Conservation (phyloP, 305 asterid species). For the Fraxinus sp. region DNA sequence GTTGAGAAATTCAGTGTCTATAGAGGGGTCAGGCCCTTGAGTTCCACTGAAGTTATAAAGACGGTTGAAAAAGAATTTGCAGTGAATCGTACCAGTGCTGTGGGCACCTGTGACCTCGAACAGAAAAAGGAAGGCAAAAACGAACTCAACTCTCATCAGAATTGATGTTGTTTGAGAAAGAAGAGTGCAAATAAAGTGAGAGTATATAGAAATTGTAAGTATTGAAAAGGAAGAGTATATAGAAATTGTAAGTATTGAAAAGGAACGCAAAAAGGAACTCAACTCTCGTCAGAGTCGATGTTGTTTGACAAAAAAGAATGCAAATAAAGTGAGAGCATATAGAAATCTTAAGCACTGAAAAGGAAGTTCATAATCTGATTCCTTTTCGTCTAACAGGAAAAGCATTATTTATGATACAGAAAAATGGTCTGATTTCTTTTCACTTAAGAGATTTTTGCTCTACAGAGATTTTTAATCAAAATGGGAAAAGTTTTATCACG, state of each 20-base stretch:
- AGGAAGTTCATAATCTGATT: neutral
- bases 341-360: neutral
- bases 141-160: neutral
- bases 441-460: neutral
- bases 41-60: slow-evolving; percentile 52
- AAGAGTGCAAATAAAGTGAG: neutral
- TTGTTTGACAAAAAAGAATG: neutral
- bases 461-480: neutral
- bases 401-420: neutral
- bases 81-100: slow-evolving; percentile 76
- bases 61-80: slow-evolving; percentile 54
- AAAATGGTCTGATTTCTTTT: neutral
- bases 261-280: neutral
- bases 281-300: neutral
- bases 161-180: neutral
- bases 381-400: neutral
- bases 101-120: slow-evolving; percentile 56
- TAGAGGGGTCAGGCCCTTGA: slow-evolving; percentile 55
- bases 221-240: neutral
- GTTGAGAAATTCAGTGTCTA: slow-evolving; percentile 58
- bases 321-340: neutral
- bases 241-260: neutral
- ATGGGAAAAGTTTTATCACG: neutral
- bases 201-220: neutral
- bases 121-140: neutral